These are phyloP conservation scores for Exsudoporus floridanus DNA, from an alignment of 1,284 basidiomycete species.

Conservation along the genomic window DNA sequence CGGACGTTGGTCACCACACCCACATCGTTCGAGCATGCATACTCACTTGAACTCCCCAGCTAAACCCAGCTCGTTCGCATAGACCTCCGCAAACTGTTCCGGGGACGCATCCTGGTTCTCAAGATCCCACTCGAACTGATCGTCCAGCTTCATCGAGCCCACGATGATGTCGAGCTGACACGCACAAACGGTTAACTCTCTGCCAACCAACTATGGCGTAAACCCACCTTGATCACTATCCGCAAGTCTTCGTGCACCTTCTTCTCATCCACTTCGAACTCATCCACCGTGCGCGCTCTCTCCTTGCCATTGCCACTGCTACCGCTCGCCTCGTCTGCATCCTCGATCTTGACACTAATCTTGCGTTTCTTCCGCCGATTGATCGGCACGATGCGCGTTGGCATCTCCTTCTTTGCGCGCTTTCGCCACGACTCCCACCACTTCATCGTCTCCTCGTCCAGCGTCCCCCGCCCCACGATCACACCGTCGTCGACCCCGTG, in stretches of 20 bases:
- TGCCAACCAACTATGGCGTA: slow-evolving; percentile 3
- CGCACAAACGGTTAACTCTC: slow-evolving; percentile 2
- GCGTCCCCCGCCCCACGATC: slow-evolving; percentile 42
- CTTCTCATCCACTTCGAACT: slow-evolving; percentile 57
- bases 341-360: slow-evolving; percentile 34
- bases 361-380: slow-evolving; percentile 33
- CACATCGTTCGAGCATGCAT: neutral
- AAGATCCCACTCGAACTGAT: slow-evolving; percentile 99
- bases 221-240: slow-evolving; percentile 82
- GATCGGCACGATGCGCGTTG: slow-evolving; percentile 21
- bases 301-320: slow-evolving; percentile 37
- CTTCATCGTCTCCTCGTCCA: slow-evolving; percentile 50
- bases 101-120: slow-evolving; percentile 78
- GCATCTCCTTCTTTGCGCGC: slow-evolving; percentile 28
- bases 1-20: slow-evolving; percentile 10
- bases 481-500: slow-evolving; percentile 29
- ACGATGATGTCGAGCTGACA: slow-evolving; percentile 91
- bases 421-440: slow-evolving; percentile 79
- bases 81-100: slow-evolving; percentile 90
- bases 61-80: slow-evolving; percentile 86
- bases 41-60: slow-evolving; percentile 89
- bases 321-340: slow-evolving; percentile 32
- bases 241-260: slow-evolving; percentile 80
- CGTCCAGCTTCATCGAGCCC: slow-evolving; percentile 90
- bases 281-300: slow-evolving; percentile 47